Evolutionary conservation across 768 basidiomycete genomes (phyloP).

Genomic region (Psilocybe tampanensis): DNA sequence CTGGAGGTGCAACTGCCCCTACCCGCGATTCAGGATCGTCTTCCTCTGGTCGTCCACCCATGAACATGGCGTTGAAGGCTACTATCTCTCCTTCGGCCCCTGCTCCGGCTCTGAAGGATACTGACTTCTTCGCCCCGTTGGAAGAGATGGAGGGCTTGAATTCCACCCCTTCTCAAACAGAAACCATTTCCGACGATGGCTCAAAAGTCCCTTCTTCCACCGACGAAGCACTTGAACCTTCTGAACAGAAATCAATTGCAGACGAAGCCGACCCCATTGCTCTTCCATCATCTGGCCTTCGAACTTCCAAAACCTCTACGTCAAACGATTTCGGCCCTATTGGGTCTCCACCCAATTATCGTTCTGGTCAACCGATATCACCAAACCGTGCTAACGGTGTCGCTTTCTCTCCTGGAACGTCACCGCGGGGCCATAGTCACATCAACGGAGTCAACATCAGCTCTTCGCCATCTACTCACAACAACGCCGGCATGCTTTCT

Average conservation of each 20-base stretch:
- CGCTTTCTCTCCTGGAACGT: conserved; percentile 58
- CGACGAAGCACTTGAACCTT: conserved; percentile 7
- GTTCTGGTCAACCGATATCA: conserved; percentile 28
- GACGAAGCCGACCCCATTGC: conserved; percentile 42
- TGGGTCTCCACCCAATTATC: conserved; percentile 70
- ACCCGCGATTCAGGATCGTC: conserved; percentile 46
- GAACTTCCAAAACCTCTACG: conserved; percentile 42
- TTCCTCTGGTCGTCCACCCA: conserved; percentile 53
- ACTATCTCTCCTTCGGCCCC: conserved; percentile 77
- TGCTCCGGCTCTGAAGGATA: conserved; percentile 75
- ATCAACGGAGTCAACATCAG: conserved; percentile 35
- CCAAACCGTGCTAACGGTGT: conserved; percentile 37
- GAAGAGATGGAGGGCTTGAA: conserved; percentile 53
- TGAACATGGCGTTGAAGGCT: conserved; percentile 70
- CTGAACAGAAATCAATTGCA: conserved; percentile 10
- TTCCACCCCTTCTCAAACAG: conserved; percentile 2
- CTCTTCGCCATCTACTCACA: conserved; percentile 28
- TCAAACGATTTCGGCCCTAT: conserved; percentile 77
- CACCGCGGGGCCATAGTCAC: conserved; percentile 43
- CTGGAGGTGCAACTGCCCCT: conserved; percentile 69
- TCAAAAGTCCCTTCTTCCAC: not conserved
- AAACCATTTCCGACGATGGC: conserved; percentile 1
- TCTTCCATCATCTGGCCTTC: conserved; percentile 60
- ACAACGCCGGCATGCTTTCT: conserved; percentile 41
- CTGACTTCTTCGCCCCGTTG: conserved; percentile 72